Evolutionary conservation across 805 yeast genomes (phyloP).

Genomic region (Candida boleticola): DNA sequence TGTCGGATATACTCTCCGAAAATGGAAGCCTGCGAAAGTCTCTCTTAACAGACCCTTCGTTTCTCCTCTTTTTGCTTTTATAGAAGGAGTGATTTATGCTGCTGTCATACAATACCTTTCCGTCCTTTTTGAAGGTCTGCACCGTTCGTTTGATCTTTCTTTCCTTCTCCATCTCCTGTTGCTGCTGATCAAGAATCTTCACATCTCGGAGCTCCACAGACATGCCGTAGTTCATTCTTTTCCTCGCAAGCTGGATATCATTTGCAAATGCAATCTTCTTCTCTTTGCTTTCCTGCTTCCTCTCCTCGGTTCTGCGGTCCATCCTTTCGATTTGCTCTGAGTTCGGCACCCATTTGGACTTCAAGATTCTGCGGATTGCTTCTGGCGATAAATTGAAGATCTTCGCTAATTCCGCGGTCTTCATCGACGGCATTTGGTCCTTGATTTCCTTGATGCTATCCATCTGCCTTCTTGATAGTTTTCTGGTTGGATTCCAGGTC

Average conservation of each 20-base stretch:
- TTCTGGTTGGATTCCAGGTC: constrained; percentile 68
- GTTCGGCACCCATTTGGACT: constrained; percentile 72
- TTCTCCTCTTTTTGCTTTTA: constrained; percentile 8
- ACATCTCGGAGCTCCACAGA: constrained; percentile 5
- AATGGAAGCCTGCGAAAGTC: constrained; percentile 13
- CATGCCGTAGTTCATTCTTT: constrained; percentile 8
- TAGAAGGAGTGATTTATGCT: constrained; percentile 12
- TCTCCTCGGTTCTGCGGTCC: constrained; percentile 48
- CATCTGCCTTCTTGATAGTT: constrained; percentile 67
- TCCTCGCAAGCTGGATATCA: constrained; percentile 8
- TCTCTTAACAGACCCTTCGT: constrained; percentile 1
- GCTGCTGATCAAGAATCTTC: neutral
- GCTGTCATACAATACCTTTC: constrained; percentile 15
- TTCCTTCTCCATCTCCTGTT: neutral
- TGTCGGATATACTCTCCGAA: constrained; percentile 22
- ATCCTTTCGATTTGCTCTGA: constrained; percentile 48
- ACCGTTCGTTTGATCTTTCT: neutral
- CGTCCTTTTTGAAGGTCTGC: constrained; percentile 9
- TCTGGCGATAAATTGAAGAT: constrained; percentile 76
- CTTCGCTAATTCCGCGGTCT: constrained; percentile 56
- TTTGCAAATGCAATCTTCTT: constrained; percentile 9
- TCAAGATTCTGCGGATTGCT: constrained; percentile 74
- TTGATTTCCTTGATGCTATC: constrained; percentile 59
- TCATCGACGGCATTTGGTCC: constrained; percentile 56
- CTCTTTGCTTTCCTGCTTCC: constrained; percentile 16